Conservation (phyloP, 345 rosid genomes). For the Xanthoceras sorbifolium region DNA sequence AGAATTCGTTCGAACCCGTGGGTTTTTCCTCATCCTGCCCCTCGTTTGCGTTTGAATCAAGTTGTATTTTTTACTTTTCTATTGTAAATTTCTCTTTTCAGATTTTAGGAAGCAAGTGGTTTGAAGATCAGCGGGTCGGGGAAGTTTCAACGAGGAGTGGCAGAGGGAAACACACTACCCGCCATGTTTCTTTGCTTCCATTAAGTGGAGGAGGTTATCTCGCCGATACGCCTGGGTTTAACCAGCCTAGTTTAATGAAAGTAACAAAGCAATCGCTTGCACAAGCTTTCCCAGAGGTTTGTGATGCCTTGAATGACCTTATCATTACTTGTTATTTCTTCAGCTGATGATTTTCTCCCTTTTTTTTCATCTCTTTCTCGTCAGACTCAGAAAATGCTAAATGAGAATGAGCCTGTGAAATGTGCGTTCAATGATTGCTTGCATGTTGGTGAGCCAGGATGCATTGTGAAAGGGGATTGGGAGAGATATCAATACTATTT, state of each 20-base stretch:
- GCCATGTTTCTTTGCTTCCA: constrained; percentile 82
- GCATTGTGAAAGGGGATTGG: constrained; percentile 75
- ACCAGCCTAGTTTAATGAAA: constrained; percentile 85
- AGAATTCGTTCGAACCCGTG: constrained; percentile 77
- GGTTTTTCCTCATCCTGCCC: constrained; percentile 27
- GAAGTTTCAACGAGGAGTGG: constrained; percentile 87
- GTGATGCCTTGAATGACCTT: constrained; percentile 10
- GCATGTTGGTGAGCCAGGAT: constrained; percentile 88
- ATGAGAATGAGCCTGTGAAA: constrained; percentile 43
- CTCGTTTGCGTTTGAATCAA: not conserved
- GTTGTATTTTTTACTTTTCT: not conserved
- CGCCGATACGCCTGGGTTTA: constrained; percentile 97
- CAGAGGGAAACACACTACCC: constrained; percentile 88
- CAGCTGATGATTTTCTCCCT: not conserved
- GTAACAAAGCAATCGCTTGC: constrained; percentile 92
- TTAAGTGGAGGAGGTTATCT: constrained; percentile 77
- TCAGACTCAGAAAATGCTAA: constrained; percentile 54
- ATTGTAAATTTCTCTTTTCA: constrained; percentile 21
- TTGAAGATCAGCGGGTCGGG: constrained; percentile 76
- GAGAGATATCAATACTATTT: constrained; percentile 83
- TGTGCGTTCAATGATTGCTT: constrained; percentile 84
- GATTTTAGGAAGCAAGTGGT: constrained; percentile 79
- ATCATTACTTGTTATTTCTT: not conserved
- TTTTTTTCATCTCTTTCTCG: constrained; percentile 6
- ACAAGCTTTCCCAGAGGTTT: constrained; percentile 83